Percentiles rank a stretch among this genome's conserved stretches.
phyloP scores from a whole-genome alignment of 306 rosid genomes.

The Ormosia emarginata region DNA sequence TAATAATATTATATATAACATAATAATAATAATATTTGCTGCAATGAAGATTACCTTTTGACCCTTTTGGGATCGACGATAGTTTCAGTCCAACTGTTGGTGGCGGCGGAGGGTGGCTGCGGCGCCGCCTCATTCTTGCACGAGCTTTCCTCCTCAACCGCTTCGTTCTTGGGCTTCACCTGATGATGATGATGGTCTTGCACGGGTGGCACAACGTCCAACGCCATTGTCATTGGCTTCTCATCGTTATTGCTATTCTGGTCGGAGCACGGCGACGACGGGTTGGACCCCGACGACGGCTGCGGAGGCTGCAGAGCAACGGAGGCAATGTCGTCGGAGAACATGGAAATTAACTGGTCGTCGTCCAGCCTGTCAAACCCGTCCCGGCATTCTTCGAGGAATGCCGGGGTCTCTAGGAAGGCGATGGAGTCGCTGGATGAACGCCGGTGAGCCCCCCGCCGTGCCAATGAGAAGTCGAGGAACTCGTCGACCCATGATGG shows the following conservation, averaged over 20 bases:
- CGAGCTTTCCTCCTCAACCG: constrained; percentile 62
- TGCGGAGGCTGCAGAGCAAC: constrained; percentile 34
- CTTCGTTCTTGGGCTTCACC: constrained; percentile 57
- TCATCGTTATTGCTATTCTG: constrained; percentile 71
- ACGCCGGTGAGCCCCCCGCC: constrained; percentile 71
- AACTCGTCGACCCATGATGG: constrained; percentile 78
- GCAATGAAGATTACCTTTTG: constrained; percentile 59
- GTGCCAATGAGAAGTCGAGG: constrained; percentile 72
- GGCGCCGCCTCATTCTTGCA: constrained; percentile 33
- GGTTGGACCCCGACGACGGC: constrained; percentile 45
- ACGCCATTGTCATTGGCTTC: constrained; percentile 35
- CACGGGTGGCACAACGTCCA: background rate
- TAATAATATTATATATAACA: background rate
- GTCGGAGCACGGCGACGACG: constrained; percentile 83
- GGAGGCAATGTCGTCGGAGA: constrained; percentile 55
- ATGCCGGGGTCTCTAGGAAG: constrained; percentile 52
- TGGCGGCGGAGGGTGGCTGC: constrained; percentile 20
- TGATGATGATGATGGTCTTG: constrained; percentile 2
- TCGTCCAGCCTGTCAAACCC: constrained; percentile 74
- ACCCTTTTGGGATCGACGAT: constrained; percentile 84
- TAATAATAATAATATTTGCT: background rate
- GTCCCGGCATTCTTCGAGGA: constrained; percentile 51
- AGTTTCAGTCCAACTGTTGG: constrained; percentile 36
- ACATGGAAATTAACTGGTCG: constrained; percentile 84
- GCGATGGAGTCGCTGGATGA: constrained; percentile 84